phyloP scores from a whole-genome alignment of 495 filamentous ascomycete species.

The Entonaema liquescens region DNA sequence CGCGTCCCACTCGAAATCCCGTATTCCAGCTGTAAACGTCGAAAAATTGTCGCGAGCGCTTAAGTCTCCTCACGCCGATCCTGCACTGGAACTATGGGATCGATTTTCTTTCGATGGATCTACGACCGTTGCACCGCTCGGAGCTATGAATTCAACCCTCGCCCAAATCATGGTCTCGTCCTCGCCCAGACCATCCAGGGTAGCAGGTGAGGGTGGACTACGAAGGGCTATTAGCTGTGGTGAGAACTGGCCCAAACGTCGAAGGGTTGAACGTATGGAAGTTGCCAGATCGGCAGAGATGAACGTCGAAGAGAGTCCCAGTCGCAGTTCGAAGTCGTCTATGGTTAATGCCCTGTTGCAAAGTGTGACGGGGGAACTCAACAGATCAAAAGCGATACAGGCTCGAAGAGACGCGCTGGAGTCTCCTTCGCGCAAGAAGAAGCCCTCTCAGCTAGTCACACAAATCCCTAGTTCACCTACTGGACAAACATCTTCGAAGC shows the following conservation, averaged over 20 bases:
- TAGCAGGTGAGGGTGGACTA: slow-evolving; percentile 59
- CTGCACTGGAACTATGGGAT: slow-evolving; percentile 86
- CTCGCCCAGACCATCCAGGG: slow-evolving; percentile 69
- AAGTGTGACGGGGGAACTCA: slow-evolving; percentile 53
- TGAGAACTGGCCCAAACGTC: slow-evolving; percentile 70
- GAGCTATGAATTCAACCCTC: slow-evolving; percentile 59
- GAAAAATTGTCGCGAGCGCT: slow-evolving; percentile 65
- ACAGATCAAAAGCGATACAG: slow-evolving; percentile 41
- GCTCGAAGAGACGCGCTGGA: slow-evolving; percentile 32
- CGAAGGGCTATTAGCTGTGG: slow-evolving; percentile 79
- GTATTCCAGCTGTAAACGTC: slow-evolving; percentile 51
- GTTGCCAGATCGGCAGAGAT: slow-evolving; percentile 27
- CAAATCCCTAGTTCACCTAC: slow-evolving; percentile 30
- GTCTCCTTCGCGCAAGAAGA: slow-evolving; percentile 47
- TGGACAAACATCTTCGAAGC: slow-evolving; percentile 27
- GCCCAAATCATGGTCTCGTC: slow-evolving; percentile 72
- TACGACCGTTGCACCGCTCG: slow-evolving; percentile 46
- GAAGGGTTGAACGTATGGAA: slow-evolving; percentile 54
- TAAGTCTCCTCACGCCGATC: slow-evolving; percentile 81
- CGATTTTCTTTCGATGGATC: slow-evolving; percentile 65
- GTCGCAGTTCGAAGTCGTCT: slow-evolving; percentile 57
- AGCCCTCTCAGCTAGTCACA: slow-evolving; percentile 21
- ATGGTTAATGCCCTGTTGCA: slow-evolving; percentile 56
- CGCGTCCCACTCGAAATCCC: slow-evolving; percentile 38
- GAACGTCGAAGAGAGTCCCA: slow-evolving; percentile 32